phyloP scores from a whole-genome alignment of 192 early-diverging fungal species.

The Entomortierella beljakovae region DNA sequence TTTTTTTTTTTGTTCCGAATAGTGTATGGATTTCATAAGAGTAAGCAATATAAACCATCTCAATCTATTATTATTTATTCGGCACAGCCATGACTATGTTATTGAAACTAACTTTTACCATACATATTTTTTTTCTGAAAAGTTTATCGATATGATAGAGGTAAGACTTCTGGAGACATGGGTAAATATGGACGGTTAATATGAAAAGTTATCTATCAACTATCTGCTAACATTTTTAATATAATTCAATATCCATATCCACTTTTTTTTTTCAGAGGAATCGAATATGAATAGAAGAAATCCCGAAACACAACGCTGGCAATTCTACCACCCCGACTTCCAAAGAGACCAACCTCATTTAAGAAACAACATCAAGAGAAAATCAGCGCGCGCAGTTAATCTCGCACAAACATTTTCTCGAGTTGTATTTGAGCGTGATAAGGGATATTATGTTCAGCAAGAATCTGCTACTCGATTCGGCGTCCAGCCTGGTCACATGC shows the following conservation, averaged over 20 bases:
- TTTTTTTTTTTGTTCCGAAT: conserved; percentile 1
- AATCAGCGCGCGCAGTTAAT: conserved; percentile 55
- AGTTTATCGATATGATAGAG: conserved; percentile 50
- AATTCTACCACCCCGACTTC: conserved; percentile 90
- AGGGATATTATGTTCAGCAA: conserved; percentile 46
- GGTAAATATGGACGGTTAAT: no score
- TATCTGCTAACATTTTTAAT: no score
- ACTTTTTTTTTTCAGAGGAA: conserved; percentile 44
- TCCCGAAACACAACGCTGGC: conserved; percentile 81
- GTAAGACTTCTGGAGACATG: neutral
- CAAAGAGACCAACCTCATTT: conserved; percentile 77
- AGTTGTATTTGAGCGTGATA: conserved; percentile 47
- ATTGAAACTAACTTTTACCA: conserved; percentile 4
- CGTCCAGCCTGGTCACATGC: conserved; percentile 9
- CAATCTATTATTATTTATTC: neutral
- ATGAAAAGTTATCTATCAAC: no score
- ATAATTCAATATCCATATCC: neutral
- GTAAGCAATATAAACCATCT: conserved; percentile 46
- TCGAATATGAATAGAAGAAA: conserved; percentile 56
- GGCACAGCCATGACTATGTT: neutral
- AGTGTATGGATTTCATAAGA: conserved; percentile 88
- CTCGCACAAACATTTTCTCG: conserved; percentile 39
- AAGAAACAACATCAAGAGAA: conserved; percentile 78
- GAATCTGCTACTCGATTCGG: conserved; percentile 17
- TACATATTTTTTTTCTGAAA: neutral